Percentiles rank a stretch among this genome's conserved stretches.
Conservation (phyloP, 2,329 filamentous ascomycete genomes). For the Calcarisporium arbuscula region DNA sequence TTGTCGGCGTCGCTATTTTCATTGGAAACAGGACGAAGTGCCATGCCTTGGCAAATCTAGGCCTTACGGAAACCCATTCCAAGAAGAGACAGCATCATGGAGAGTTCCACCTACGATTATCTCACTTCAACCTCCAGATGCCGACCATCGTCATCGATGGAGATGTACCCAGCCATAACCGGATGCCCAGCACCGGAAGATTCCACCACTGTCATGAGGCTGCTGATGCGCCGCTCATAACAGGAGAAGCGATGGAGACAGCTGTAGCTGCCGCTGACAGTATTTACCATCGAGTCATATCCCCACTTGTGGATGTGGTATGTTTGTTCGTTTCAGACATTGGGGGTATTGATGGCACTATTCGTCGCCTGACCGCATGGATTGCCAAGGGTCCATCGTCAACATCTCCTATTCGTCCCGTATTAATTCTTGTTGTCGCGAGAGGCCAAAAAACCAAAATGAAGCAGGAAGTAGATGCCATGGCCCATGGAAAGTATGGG, state of each 20-base stretch:
- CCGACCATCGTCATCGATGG: slow-evolving; percentile 5
- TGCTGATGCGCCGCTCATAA: not conserved
- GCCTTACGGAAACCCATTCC: not conserved
- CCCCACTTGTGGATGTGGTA: slow-evolving; percentile 4
- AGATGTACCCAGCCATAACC: slow-evolving; percentile 4
- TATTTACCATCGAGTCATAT: slow-evolving; percentile 2
- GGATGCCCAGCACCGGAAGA: slow-evolving; percentile 1
- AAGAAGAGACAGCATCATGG: slow-evolving; percentile 1
- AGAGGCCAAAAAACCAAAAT: not conserved
- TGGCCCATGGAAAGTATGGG: not conserved
- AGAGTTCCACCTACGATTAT: slow-evolving; percentile 2
- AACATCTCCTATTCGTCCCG: not conserved
- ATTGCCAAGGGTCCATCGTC: not conserved
- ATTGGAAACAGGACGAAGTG: slow-evolving; percentile 6
- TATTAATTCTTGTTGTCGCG: slow-evolving; percentile 1
- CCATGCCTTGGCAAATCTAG: not conserved
- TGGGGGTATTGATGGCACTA: slow-evolving; percentile 2
- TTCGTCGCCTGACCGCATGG: slow-evolving; percentile 3
- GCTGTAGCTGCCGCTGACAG: slow-evolving; percentile 1
- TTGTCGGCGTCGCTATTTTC: not conserved
- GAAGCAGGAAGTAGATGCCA: not conserved
- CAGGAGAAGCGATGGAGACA: not conserved
- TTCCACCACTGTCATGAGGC: slow-evolving; percentile 4
- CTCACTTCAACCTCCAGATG: not conserved
- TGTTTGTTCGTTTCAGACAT: slow-evolving; percentile 7